Conservation (phyloP, 2,329 filamentous ascomycete species). For the Cordyceps farinosa region DNA sequence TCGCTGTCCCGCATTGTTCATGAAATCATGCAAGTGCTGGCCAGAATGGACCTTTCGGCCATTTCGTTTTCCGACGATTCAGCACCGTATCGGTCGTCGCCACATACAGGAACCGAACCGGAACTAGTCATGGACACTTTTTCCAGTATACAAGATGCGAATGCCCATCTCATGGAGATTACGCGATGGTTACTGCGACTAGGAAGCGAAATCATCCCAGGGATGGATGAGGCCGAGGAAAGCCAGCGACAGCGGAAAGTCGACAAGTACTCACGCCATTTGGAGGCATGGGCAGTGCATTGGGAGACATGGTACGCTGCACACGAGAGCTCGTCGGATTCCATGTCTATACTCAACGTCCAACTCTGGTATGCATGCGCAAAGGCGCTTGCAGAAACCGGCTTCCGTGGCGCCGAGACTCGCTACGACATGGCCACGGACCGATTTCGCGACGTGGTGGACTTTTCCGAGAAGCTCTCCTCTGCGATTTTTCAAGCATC, state of each 20-base stretch:
- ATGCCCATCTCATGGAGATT: neutral
- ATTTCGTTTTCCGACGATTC: slow-evolving; percentile 14
- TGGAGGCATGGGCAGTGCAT: neutral
- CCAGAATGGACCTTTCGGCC: slow-evolving; percentile 3
- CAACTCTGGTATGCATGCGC: slow-evolving; percentile 3
- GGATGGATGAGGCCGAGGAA: neutral
- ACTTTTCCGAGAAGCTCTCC: neutral
- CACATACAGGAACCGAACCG: neutral
- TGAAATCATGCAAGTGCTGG: slow-evolving; percentile 4
- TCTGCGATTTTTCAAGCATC: neutral
- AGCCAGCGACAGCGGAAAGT: neutral
- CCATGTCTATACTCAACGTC: neutral
- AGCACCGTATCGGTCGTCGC: neutral
- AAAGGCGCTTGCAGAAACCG: neutral
- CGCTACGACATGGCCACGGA: neutral
- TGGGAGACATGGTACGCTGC: neutral
- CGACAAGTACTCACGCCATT: neutral
- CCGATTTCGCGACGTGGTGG: neutral
- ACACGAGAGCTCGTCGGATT: neutral
- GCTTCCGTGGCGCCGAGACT: slow-evolving; percentile 3
- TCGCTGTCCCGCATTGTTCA: neutral
- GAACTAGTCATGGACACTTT: neutral
- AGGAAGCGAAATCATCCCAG: neutral
- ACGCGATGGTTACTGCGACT: neutral
- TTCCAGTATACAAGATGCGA: neutral